A percentile compares a stretch with the other conserved stretches of the same genome.
These are phyloP conservation scores for Saposhnikovia divaricata DNA, from an alignment of 129 eudicot species.

Conservation along the genomic window DNA sequence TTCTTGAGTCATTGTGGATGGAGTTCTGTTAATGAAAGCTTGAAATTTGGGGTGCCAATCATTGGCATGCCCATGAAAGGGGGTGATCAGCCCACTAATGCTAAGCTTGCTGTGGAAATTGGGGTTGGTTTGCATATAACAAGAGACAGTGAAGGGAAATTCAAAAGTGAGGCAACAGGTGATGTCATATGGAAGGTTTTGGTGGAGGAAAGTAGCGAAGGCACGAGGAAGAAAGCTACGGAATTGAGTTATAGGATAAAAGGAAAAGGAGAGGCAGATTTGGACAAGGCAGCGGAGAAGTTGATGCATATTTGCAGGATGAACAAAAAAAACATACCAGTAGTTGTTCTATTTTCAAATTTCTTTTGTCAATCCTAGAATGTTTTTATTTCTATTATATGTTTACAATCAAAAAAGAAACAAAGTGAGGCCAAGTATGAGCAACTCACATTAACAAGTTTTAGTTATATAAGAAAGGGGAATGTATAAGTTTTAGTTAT, in stretches of 20 bases:
- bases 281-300: neutral
- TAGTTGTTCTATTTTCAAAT: neutral
- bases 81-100: slow-evolving; percentile 1
- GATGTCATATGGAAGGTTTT: neutral
- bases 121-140: neutral
- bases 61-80: neutral
- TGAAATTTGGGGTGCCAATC: slow-evolving; percentile 5
- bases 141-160: neutral
- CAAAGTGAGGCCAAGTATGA: neutral
- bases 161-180: neutral
- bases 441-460: neutral
- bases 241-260: neutral
- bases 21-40: neutral
- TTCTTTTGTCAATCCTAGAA: neutral
- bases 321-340: neutral
- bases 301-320: neutral
- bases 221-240: neutral
- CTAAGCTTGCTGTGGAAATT: neutral
- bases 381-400: neutral
- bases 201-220: slow-evolving; percentile 1
- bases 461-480: neutral
- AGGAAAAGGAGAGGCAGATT: neutral
- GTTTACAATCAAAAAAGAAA: neutral
- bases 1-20: slow-evolving; percentile 8
- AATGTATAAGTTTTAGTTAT: neutral